These are phyloP conservation scores for Penicillium psychrofluorescens DNA, from an alignment of 495 filamentous ascomycete genomes.

Conservation along the genomic window DNA sequence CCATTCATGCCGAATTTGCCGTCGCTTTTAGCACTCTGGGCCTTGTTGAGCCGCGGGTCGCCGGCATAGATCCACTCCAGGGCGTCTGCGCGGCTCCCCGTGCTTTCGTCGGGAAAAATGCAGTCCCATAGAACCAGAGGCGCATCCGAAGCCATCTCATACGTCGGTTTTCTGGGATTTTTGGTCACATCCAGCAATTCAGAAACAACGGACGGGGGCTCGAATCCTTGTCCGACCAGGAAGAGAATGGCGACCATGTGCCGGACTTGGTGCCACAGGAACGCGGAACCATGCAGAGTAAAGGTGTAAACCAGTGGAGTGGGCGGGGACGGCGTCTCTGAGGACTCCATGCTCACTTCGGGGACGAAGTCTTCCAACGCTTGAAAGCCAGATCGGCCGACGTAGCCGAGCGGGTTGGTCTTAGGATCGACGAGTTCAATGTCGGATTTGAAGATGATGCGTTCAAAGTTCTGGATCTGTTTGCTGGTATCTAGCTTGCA, in stretches of 20 bases:
- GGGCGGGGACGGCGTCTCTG: constrained; percentile 8
- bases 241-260: constrained; percentile 86
- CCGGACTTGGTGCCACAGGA: constrained; percentile 96
- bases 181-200: constrained; percentile 64
- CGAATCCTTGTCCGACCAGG: constrained; percentile 82
- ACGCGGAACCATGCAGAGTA: constrained; percentile 80
- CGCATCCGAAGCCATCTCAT: constrained; percentile 82
- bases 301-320: constrained; percentile 75
- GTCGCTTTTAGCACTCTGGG: constrained; percentile 26
- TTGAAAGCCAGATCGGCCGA: constrained; percentile 26
- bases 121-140: constrained; percentile 95
- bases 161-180: constrained; percentile 67
- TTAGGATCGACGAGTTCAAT: constrained; percentile 59
- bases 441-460: constrained; percentile 66
- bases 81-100: constrained; percentile 47
- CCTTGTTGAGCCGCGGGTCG: constrained; percentile 35
- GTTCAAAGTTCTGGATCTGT: constrained; percentile 73
- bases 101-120: constrained; percentile 62
- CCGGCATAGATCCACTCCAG: constrained; percentile 75
- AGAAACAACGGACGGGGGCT: constrained; percentile 61
- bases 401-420: constrained; percentile 34
- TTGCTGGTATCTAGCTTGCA: constrained; percentile 85
- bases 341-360: constrained; percentile 9
- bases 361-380: constrained; percentile 9
- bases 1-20: constrained; percentile 58